Conservation (phyloP, 2,329 filamentous ascomycete species). For the Epichloe sp. region DNA sequence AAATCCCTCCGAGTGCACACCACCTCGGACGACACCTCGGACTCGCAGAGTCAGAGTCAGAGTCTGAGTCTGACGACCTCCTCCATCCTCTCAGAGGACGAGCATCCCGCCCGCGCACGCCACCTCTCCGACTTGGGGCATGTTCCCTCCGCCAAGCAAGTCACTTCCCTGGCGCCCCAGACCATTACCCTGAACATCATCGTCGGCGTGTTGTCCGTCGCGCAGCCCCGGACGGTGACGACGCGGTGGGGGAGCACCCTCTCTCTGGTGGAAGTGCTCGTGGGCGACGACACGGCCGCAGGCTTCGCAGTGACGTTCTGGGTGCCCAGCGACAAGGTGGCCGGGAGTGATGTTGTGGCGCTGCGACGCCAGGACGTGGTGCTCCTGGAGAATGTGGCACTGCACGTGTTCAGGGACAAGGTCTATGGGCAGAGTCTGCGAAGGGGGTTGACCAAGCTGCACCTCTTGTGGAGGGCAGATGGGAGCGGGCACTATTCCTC, state of each 20-base stretch:
- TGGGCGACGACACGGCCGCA: slow-evolving; percentile 74
- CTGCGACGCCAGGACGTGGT: slow-evolving; percentile 65
- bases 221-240: slow-evolving; percentile 51
- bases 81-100: slow-evolving; percentile 10
- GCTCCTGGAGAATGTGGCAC: slow-evolving; percentile 64
- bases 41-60: slow-evolving; percentile 19
- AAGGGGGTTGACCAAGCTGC: slow-evolving; percentile 56
- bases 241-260: slow-evolving; percentile 52
- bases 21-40: slow-evolving; percentile 49
- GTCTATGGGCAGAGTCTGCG: slow-evolving; percentile 79
- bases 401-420: slow-evolving; percentile 59
- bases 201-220: slow-evolving; percentile 63
- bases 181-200: slow-evolving; percentile 74
- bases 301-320: slow-evolving; percentile 79
- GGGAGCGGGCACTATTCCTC: slow-evolving; percentile 42
- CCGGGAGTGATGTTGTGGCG: slow-evolving; percentile 20
- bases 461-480: slow-evolving; percentile 46
- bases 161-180: slow-evolving; percentile 58
- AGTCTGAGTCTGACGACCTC: slow-evolving; percentile 15
- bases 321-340: slow-evolving; percentile 37
- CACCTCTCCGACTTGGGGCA: slow-evolving; percentile 45
- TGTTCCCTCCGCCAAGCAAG: slow-evolving; percentile 53
- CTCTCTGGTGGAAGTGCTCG: slow-evolving; percentile 61
- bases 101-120: slow-evolving; percentile 14
- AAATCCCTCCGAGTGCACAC: slow-evolving; percentile 62